phyloP scores from a whole-genome alignment of 139 green algal genomes.

The Volvox africanus region DNA sequence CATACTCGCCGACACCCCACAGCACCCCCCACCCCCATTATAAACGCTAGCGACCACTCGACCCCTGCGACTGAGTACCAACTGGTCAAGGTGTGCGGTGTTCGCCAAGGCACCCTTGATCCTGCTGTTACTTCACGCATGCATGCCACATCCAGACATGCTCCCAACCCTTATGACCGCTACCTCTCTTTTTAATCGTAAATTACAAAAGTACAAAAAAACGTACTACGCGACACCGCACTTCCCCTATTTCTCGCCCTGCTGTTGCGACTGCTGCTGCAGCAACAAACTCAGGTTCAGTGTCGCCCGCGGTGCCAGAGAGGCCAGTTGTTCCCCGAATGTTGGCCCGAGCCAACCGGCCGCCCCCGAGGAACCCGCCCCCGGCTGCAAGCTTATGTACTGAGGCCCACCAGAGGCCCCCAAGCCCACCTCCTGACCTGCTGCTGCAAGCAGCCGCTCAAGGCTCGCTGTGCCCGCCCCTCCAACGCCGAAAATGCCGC shows the following conservation, averaged over 20 bases:
- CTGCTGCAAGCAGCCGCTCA: neutral
- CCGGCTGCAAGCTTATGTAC: constrained; percentile 22
- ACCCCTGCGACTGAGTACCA: too few species aligned
- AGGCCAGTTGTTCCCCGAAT: constrained; percentile 9
- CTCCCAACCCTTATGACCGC: neutral
- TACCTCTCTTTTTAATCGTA: neutral
- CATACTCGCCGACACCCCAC: too few species aligned
- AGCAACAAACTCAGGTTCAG: neutral
- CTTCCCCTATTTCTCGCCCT: neutral
- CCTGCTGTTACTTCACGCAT: too few species aligned
- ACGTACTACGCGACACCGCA: neutral
- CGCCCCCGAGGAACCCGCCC: neutral
- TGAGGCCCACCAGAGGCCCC: neutral
- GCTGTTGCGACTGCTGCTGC: constrained; percentile 24
- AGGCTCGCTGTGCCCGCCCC: neutral
- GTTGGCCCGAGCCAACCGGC: neutral
- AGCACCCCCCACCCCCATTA: too few species aligned
- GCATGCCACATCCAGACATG: too few species aligned
- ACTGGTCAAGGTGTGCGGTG: too few species aligned
- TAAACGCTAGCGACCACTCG: too few species aligned
- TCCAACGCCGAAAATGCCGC: neutral
- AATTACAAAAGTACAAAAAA: neutral
- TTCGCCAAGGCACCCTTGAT: too few species aligned
- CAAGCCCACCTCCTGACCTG: neutral
- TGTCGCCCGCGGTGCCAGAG: neutral